Conservation (phyloP, 495 filamentous ascomycete species). For the Parathielavia appendiculata region DNA sequence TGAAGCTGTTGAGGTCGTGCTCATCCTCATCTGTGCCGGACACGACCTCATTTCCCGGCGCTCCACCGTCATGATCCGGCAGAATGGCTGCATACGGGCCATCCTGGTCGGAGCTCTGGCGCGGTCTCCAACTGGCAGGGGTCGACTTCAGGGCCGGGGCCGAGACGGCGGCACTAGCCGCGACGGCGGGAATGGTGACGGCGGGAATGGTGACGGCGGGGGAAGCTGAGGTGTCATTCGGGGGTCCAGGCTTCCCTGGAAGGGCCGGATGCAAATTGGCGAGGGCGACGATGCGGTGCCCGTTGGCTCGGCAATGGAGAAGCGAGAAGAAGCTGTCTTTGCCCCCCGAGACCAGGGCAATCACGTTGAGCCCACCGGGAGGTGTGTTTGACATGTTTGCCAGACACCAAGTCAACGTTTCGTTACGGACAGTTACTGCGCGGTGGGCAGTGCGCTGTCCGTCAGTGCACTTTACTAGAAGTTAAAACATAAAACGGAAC, state of each 20-base stretch:
- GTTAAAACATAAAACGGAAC: not conserved
- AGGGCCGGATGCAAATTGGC: slow-evolving; percentile 76
- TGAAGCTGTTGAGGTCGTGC: slow-evolving; percentile 87
- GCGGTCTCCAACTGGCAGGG: not conserved
- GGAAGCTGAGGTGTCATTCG: slow-evolving; percentile 1
- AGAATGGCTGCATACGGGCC: not conserved
- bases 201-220: slow-evolving; percentile 12
- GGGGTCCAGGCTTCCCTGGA: slow-evolving; percentile 1
- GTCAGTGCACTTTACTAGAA: too few relatives aligned
- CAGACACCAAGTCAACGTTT: not conserved
- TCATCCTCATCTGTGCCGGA: slow-evolving; percentile 37
- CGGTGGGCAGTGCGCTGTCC: not conserved
- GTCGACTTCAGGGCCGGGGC: slow-evolving; percentile 8
- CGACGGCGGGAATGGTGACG: not conserved
- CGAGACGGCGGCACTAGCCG: slow-evolving; percentile 20
- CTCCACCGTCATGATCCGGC: slow-evolving; percentile 16
- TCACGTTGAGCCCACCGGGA: slow-evolving; percentile 60
- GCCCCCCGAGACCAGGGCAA: slow-evolving; percentile 89
- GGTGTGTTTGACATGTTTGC: slow-evolving; percentile 7
- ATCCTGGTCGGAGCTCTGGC: slow-evolving; percentile 5
- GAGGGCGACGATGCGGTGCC: slow-evolving; percentile 79
- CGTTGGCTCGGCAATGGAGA: slow-evolving; percentile 81
- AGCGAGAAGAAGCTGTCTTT: slow-evolving; percentile 96
- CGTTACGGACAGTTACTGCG: too few relatives aligned
- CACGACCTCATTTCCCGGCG: slow-evolving; percentile 11